Conservation (phyloP, 1,139 yeast genomes). For the Suhomyces panamericanus region DNA sequence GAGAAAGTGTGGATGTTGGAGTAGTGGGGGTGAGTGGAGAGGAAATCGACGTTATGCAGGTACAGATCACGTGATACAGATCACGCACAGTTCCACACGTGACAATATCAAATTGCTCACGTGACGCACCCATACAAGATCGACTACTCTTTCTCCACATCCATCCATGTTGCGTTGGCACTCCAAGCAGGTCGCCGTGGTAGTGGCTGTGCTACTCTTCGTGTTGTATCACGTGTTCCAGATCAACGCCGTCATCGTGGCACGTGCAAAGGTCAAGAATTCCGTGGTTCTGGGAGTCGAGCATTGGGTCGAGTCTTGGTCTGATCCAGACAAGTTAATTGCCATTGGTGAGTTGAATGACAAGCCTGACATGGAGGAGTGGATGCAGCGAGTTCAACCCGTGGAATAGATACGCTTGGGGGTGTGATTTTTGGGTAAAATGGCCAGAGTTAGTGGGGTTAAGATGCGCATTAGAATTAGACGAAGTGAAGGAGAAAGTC, state of each 20-base stretch:
- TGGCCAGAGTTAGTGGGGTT: too few relatives aligned
- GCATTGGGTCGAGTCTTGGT: neutral
- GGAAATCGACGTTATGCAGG: neutral
- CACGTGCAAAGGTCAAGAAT: conserved; percentile 5
- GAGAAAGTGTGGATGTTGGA: too few relatives aligned
- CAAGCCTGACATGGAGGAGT: conserved; percentile 2
- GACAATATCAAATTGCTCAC: neutral
- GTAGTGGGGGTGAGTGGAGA: neutral
- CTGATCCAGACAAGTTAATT: conserved; percentile 4
- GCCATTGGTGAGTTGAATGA: conserved; percentile 3
- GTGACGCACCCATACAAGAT: neutral
- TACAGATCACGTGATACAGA: neutral
- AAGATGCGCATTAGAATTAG: too few relatives aligned
- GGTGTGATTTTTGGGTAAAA: neutral
- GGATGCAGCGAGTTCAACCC: conserved; percentile 1
- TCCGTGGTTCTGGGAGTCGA: neutral
- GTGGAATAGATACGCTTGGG: neutral
- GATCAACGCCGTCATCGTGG: conserved; percentile 3
- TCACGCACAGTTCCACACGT: neutral
- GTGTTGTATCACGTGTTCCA: neutral
- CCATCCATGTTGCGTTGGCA: conserved; percentile 1
- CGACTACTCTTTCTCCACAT: neutral
- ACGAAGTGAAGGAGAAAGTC: too few relatives aligned
- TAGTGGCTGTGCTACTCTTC: conserved; percentile 1
- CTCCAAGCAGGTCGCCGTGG: neutral